Base-by-base conservation (phyloP, 805 yeast species). In the Teunomyces gatunensis region DNA sequence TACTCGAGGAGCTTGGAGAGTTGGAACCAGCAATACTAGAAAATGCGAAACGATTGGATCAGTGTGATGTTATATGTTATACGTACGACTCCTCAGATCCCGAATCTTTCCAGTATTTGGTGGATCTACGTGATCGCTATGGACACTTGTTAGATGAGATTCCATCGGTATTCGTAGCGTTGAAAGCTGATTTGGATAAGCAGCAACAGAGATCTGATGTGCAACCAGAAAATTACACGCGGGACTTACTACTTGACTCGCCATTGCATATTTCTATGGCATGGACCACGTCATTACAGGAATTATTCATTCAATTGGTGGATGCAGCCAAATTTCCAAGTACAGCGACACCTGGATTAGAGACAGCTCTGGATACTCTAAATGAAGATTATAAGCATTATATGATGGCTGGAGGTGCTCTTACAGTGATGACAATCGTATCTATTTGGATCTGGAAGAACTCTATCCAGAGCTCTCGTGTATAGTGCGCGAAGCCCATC, bases 1-100 rank as follows among this genome's bases (percentile, higher is more conserved):
- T 94, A 44, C 61, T 94, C 45, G 96, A 92, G 63, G 99, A 94
- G 58, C 69, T 90, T 34, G 97, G 96, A 0, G 96, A 87, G 52
- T 69, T 87, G 27, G 96, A 89, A 60, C 83, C 87, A 0, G 95
- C 94, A 0, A 81, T 90, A 3, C 63, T 92, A 20, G 92, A 83
- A 42, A 89, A 91, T 60, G 76, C 75, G 32, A 62, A 70, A 12
- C 76, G 89, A 44, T 64, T 92, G 7, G 88, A 86, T 46, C 86
- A 85, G 44, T 94, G 98, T 67, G 99, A 94, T 63, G 96, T 90
- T 2, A 62, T 94, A 1, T 94, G 98, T 64, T 77, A 87, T 59
- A 78, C 90, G 0, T 94, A 94, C 65, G 99, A 94, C 62, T 89
- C 97, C 0, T 85, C 97, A 0, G 97, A 94, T 60, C 97, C 99